phyloP scores from a whole-genome alignment of 148 eudicot species.

The Nepenthes gracilis region DNA sequence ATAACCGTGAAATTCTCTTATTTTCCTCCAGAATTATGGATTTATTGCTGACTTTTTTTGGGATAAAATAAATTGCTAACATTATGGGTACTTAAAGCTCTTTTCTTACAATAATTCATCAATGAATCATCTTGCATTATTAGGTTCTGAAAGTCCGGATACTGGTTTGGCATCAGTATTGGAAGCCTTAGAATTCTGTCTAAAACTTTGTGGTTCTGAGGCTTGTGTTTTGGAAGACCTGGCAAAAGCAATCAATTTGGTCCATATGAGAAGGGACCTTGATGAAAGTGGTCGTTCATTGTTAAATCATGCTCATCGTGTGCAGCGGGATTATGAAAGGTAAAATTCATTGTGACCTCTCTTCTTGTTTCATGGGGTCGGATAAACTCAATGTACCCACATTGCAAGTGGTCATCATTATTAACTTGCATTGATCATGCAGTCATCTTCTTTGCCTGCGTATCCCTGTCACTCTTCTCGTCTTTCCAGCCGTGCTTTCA shows the following conservation, averaged over 20 bases:
- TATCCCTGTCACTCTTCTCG: background rate
- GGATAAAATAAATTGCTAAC: background rate
- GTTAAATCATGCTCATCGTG: conserved; percentile 77
- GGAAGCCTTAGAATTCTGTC: conserved; percentile 77
- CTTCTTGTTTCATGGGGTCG: background rate
- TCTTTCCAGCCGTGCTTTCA: background rate
- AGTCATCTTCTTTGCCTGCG: background rate
- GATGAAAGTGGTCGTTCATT: conserved; percentile 96
- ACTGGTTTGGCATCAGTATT: conserved; percentile 87
- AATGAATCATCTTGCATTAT: background rate
- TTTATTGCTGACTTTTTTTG: too few species aligned
- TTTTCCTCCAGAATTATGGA: too few species aligned
- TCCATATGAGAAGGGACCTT: conserved; percentile 78
- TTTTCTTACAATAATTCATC: too few species aligned
- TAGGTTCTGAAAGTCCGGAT: conserved; percentile 72
- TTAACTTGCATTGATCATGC: background rate
- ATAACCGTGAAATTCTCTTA: too few species aligned
- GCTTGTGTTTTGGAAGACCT: conserved; percentile 90
- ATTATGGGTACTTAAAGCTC: background rate
- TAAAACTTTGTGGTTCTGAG: conserved; percentile 91
- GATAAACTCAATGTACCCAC: background rate
- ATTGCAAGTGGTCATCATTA: background rate
- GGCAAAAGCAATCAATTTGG: conserved; percentile 86
- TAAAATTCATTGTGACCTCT: conserved; percentile 5
- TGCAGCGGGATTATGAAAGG: conserved; percentile 91